Conservation (phyloP, 768 basidiomycete species). For the Boletus vermiculosoides region DNA sequence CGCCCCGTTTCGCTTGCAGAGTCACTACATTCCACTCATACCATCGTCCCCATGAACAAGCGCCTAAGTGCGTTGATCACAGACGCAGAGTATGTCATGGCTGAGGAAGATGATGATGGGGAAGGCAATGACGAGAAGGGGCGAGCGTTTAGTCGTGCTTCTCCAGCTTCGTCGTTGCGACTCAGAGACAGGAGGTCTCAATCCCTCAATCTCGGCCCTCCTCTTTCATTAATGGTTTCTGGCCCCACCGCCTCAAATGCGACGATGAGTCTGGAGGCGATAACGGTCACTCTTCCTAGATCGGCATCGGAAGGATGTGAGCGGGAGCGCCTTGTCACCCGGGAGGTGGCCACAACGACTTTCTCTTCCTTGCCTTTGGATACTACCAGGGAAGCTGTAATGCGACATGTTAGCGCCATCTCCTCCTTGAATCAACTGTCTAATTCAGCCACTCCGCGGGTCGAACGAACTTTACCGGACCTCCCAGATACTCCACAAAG, state of each 20-base stretch:
- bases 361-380: slow-evolving; percentile 32
- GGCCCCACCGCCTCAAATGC: slow-evolving; percentile 24
- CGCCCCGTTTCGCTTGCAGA: slow-evolving; percentile 79
- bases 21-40: slow-evolving; percentile 70
- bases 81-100: slow-evolving; percentile 64
- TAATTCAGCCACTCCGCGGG: slow-evolving; percentile 27
- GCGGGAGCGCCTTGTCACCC: slow-evolving; percentile 42
- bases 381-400: slow-evolving; percentile 29
- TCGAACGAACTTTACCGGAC: slow-evolving; percentile 31
- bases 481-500: slow-evolving; percentile 25
- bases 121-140: slow-evolving; percentile 17
- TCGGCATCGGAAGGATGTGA: slow-evolving; percentile 33
- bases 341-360: slow-evolving; percentile 42
- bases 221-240: slow-evolving; percentile 30
- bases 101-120: slow-evolving; percentile 57
- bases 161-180: slow-evolving; percentile 47
- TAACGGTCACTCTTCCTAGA: slow-evolving; percentile 29
- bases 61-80: slow-evolving; percentile 66
- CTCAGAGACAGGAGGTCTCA: slow-evolving; percentile 59
- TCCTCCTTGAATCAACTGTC: slow-evolving; percentile 24
- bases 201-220: slow-evolving; percentile 54
- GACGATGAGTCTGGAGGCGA: slow-evolving; percentile 32
- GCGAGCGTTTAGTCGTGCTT: slow-evolving; percentile 26
- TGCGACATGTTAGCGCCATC: slow-evolving; percentile 20
- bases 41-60: slow-evolving; percentile 64